Base-by-base conservation (phyloP, 2,329 filamentous ascomycete genomes). In the Venturia pyrina region DNA sequence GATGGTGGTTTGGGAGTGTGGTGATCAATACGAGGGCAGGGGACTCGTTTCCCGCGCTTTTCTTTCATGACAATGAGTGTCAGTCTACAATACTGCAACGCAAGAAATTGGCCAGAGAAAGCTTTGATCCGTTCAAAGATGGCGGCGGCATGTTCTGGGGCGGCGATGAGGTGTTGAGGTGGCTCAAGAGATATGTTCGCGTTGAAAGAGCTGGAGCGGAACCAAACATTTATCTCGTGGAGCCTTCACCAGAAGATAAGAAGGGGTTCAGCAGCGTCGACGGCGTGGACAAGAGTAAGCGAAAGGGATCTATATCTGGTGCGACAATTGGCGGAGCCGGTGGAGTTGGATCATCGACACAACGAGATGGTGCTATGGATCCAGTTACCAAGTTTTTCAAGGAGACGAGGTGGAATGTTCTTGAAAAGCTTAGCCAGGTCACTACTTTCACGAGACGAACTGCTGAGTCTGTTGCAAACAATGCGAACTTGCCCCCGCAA, bases 1-100 rank as follows among this genome's bases (percentile, higher is more conserved):
- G 95, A 19, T 99, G 95, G 96, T 99, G 95, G 95, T 97, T 96
- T 75, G 95, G 95, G 43, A 96, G 92, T 69, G 78, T 99, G 37
- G 89, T 99, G 66, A 91, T 99, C 79, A 99, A 99, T 75, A 91
- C 90, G 0, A 83, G 90, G 15, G 87, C 89, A 0, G 96, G 96
- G 3, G 93, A 98, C 74, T 95, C 90, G 74, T 96, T 98, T 70
- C 95, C 95, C 0, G 92, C 95, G 0, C 80, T 99, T 1, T 99
- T 99, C 79, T 99, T 99, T 78, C 95, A 99, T 75, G 95, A 99
- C 73, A 92, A 87, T 68, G 95, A 99, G 79, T 99, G 95, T 73
- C 90, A 96, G 77, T 96, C 90, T 64, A 99, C 95, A 0, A 96
- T 98, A 28, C 78, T 96, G 66, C 93, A 98, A 77, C 91, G 96